Evolutionary conservation across 2,329 filamentous ascomycete genomes (phyloP).

Genomic region (Colletotrichum cuscutae): DNA sequence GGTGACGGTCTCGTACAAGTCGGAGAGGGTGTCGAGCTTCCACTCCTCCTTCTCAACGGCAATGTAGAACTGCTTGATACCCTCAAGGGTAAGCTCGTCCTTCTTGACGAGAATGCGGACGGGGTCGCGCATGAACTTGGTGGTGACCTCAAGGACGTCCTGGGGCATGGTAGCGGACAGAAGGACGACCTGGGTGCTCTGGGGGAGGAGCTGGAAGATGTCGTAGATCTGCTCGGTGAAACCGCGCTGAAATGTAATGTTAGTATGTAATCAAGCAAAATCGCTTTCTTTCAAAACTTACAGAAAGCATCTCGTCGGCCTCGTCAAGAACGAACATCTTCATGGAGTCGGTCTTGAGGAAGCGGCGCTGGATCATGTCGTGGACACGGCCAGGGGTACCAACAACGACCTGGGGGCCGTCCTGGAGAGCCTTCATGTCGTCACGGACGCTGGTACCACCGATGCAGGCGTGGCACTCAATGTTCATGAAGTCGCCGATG

Average conservation of each 20-base stretch:
- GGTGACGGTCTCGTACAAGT: constrained; percentile 99
- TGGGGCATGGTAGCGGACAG: constrained; percentile 99
- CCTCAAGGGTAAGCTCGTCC: constrained; percentile 98
- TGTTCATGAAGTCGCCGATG: constrained; percentile 99
- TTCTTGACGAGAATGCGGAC: constrained; percentile 99
- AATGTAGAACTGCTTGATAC: constrained; percentile 99
- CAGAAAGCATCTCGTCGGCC: constrained; percentile 98
- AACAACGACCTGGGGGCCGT: constrained; percentile 96
- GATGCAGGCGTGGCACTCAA: constrained; percentile 99
- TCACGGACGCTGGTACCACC: constrained; percentile 98
- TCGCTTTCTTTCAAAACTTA: no score
- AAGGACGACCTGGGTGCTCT: constrained; percentile 97
- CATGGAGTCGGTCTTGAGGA: constrained; percentile 96
- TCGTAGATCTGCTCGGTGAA: constrained; percentile 99
- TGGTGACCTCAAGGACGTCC: constrained; percentile 98
- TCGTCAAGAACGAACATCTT: constrained; percentile 99
- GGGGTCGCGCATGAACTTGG: constrained; percentile 99
- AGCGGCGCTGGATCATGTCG: constrained; percentile 99
- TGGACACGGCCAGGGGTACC: constrained; percentile 98
- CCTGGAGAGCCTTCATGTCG: constrained; percentile 97
- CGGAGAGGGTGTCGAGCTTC: constrained; percentile 99
- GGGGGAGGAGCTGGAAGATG: constrained; percentile 98
- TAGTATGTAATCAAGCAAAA: constrained; percentile 47
- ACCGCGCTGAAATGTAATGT: constrained; percentile 72
- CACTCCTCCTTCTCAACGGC: constrained; percentile 99